phyloP scores from a whole-genome alignment of 2,329 filamentous ascomycete species.

The Fusarium tjaetaba region DNA sequence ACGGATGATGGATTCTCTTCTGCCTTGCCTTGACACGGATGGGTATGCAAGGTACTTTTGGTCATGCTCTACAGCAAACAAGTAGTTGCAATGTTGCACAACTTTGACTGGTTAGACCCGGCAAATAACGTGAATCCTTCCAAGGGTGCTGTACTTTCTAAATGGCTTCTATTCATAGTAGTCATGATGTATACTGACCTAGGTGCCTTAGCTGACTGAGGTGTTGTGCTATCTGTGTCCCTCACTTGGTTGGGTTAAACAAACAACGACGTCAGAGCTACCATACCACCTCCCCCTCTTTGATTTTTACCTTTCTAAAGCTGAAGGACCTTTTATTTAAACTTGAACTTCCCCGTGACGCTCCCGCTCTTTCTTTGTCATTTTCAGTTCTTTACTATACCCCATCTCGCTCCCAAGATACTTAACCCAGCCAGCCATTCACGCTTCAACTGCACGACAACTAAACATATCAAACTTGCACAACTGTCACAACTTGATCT shows the following conservation, averaged over 20 bases:
- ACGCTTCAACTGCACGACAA: neutral
- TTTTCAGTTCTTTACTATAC: conserved; percentile 8
- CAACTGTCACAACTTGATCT: conserved; percentile 1
- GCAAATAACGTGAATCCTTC: neutral
- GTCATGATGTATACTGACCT: conserved; percentile 8
- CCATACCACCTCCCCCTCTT: conserved; percentile 3
- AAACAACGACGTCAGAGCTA: conserved; percentile 33
- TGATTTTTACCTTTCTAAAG: neutral
- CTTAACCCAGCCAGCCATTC: neutral
- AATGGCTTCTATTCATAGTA: conserved; percentile 4
- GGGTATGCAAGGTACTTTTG: neutral
- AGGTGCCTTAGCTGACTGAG: neutral
- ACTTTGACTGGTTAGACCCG: neutral
- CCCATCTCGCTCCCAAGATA: conserved; percentile 20
- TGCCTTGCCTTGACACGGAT: conserved; percentile 12
- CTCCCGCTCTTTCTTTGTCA: neutral
- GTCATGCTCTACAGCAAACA: conserved; percentile 5
- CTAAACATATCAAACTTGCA: neutral
- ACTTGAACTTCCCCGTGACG: conserved; percentile 16
- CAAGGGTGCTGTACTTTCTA: neutral
- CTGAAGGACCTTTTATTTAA: conserved; percentile 28
- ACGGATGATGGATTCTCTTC: neutral
- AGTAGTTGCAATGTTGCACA: neutral
- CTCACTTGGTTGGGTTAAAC: conserved; percentile 4
- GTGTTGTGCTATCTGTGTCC: neutral